phyloP scores from a whole-genome alignment of 352 stramenopile genomes.

The Phytopythium vexans region DNA sequence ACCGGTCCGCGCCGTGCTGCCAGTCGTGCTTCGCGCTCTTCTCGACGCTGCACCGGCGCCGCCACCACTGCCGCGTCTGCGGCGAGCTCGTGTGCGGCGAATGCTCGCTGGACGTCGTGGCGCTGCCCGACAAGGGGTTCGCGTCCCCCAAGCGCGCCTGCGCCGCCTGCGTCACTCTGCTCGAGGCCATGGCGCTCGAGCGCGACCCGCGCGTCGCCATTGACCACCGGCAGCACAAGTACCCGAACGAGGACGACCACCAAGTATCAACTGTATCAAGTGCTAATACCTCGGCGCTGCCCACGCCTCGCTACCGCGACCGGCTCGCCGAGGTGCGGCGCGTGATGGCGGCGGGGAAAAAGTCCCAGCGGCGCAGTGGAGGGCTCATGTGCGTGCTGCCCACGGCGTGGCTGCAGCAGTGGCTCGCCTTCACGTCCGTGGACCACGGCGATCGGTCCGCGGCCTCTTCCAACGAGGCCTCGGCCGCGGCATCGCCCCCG shows the following conservation, averaged over 20 bases:
- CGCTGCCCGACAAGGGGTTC: conserved; percentile 46
- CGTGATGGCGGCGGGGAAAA: conserved; percentile 61
- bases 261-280: not conserved
- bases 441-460: not conserved
- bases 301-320: conserved; percentile 52
- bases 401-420: conserved; percentile 49
- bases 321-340: conserved; percentile 61
- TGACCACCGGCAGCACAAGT: not conserved
- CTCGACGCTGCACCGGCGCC: conserved; percentile 65
- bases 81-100: conserved; percentile 73
- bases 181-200: conserved; percentile 49
- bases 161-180: conserved; percentile 52
- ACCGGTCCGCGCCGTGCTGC: conserved; percentile 57
- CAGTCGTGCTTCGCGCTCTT: conserved; percentile 72
- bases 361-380: conserved; percentile 37
- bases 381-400: conserved; percentile 60
- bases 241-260: not conserved
- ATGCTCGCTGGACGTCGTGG: conserved; percentile 63
- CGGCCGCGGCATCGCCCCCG: conserved; percentile 8
- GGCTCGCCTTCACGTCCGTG: conserved; percentile 58
- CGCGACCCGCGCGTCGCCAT: conserved; percentile 45
- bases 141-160: conserved; percentile 50
- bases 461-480: conserved; percentile 7
- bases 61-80: conserved; percentile 80
- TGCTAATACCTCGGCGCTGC: not conserved